Evolutionary conservation across 768 basidiomycete species (phyloP).

Genomic region (Gymnopilus junonius): DNA sequence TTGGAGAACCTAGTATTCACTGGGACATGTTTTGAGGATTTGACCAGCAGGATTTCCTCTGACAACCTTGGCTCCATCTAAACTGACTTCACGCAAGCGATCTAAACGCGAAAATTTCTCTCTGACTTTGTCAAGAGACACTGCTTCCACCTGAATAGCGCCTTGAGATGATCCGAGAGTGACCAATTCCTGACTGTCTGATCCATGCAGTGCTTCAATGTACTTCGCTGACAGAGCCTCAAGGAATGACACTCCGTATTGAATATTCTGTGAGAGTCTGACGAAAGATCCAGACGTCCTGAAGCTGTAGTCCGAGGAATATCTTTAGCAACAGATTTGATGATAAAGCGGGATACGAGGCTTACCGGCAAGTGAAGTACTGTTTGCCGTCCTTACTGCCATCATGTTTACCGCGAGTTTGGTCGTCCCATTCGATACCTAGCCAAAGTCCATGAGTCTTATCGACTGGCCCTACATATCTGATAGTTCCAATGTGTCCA

Average conservation of each 20-base stretch:
- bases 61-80: conserved; percentile 72
- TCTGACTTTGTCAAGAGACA: conserved; percentile 79
- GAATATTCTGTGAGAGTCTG: conserved; percentile 62
- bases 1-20: conserved; percentile 45
- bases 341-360: conserved; percentile 4
- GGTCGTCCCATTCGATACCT: conserved; percentile 98
- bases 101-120: conserved; percentile 68
- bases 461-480: conserved; percentile 67
- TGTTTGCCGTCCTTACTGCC: conserved; percentile 76
- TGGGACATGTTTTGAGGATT: conserved; percentile 64
- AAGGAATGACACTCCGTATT: conserved; percentile 73
- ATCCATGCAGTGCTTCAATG: conserved; percentile 61
- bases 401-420: conserved; percentile 83
- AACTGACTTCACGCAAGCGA: conserved; percentile 76
- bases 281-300: conserved; percentile 80
- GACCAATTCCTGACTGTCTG: conserved; percentile 60
- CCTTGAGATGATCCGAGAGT: conserved; percentile 83
- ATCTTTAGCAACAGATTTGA: not conserved
- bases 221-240: conserved; percentile 80
- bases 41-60: conserved; percentile 49
- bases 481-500: conserved; percentile 69
- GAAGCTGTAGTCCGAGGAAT: conserved; percentile 44
- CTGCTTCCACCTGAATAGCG: conserved; percentile 85
- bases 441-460: conserved; percentile 77
- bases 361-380: conserved; percentile 84